Conservation (phyloP, 148 eudicot species). For the Tetragonia tetragonoides region DNA sequence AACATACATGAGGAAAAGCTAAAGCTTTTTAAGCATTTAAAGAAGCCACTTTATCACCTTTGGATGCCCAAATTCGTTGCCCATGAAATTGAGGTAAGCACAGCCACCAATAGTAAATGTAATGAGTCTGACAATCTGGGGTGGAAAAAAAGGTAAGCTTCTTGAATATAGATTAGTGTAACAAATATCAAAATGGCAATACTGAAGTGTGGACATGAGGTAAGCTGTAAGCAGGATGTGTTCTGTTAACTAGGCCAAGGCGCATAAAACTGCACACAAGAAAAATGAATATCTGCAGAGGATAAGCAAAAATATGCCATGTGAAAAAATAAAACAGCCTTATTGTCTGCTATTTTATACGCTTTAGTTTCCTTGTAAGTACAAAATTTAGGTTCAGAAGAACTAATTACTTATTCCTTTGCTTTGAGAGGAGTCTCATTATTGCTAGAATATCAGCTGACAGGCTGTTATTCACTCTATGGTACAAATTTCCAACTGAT, state of each 20-base stretch:
- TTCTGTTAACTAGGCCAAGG: neutral
- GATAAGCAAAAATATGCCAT: neutral
- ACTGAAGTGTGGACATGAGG: neutral
- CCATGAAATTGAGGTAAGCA: constrained; percentile 97
- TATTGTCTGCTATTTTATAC: neutral
- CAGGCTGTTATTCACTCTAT: no score
- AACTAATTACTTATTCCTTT: no score
- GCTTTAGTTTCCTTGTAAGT: no score
- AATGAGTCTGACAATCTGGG: constrained; percentile 82
- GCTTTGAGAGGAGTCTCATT: no score
- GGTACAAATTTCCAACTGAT: no score
- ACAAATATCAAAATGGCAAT: neutral
- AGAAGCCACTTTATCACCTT: constrained; percentile 47
- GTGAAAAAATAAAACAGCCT: neutral
- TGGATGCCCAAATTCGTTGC: constrained; percentile 97
- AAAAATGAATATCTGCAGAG: neutral
- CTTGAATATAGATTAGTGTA: constrained; percentile 2
- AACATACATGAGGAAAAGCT: constrained; percentile 6
- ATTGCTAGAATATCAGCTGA: no score
- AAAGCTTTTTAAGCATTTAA: neutral
- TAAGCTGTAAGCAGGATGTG: neutral
- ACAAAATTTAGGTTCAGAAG: no score
- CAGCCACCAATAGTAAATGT: constrained; percentile 75
- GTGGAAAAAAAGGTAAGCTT: constrained; percentile 7
- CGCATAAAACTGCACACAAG: neutral